Base-by-base conservation (phyloP, 257 asterid species). In the Petunia axillaris region DNA sequence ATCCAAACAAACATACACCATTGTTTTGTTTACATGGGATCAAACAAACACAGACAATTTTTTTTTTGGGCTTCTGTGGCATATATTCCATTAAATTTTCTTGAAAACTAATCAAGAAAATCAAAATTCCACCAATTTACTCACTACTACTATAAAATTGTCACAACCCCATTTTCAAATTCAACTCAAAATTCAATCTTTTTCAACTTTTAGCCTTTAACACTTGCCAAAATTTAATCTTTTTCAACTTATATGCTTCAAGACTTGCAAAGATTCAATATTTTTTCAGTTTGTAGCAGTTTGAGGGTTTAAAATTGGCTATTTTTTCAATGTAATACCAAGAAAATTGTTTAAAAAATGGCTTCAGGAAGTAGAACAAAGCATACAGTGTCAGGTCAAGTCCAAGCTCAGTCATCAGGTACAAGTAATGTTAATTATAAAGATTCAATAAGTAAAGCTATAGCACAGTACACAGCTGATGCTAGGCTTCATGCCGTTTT, bases 401-500 rank as follows among this genome's bases (percentile, higher is more conserved):
- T 5, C 50, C 82, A 80, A 84, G 87, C 91, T 79, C 90, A 85
- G 58, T 83, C 89, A 55, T 85, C 92, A 36, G 85, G 86, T 66
- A 82, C 81, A 79, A 50, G 82, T 76, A 82, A 76, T 85, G 73
- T 39, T 46, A 88, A 79, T 76, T 84, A 76, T 14, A 84, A 84
- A 83, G 87, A 85, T 79, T 78, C 93, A 0, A 78, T 84, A 60
- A 91, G 90, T 89, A 90, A 83, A 83, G 98, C 94, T 52, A 91
- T 91, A 25, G 93, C 93, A 6, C 98, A 94, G 86, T 94, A 89
- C 92, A 89, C 97, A 0, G 86, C 75, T 79, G 98, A 94, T 77
- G 98, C 98, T 1, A 87, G 91, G 46, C 90, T 94, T 48, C 97
- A 94, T 82, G 95, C 97, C 6, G 98, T 89, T 8, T 94, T 91